Evolutionary conservation across 2,329 filamentous ascomycete genomes (phyloP), one percentile per base, ranked within the genome.

Genomic region (Trichoderma asperellum): DNA sequence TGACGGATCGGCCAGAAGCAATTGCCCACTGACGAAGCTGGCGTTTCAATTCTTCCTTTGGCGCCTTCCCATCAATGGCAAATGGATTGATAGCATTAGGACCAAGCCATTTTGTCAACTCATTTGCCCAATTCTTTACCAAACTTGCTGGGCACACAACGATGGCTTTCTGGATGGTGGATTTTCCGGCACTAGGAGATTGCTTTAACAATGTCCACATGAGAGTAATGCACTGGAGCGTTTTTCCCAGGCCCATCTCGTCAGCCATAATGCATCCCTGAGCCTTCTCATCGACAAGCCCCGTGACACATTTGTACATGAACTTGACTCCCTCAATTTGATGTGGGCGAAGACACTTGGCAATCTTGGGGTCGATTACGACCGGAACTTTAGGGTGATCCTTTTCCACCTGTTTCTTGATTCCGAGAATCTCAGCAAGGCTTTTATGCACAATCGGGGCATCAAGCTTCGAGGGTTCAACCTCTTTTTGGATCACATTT

Each of bases 221-320:
- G 61, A 99, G 86, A 0, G 96, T 88, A 76, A 99, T 99, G 80
- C 96, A 99, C 83, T 99, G 96, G 55, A 99, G 82, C 21, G 96
- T 99, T 82, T 99, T 99, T 68, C 96, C 96, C 35, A 99, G 83
- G 74, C 96, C 96, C 96, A 99, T 99, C 78, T 97, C 96, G 78
- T 99, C 96, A 65, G 96, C 96, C 96, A 99, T 99, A 78, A 99
- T 99, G 81, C 96, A 99, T 2, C 96, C 96, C 79, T 97, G 92
- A 60, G 96, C 96, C 75, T 95, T 95, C 47, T 91, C 87, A 75
- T 98, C 96, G 68, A 98, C 92, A 85, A 98, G 87, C n/a, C 96
- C 96, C 1, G 95, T 98, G 6, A 96, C 94, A 76, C 93, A 97
- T 73, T 89, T 88, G 80, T 98, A 99, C 85, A 99, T 89, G 80